Evolutionary conservation across 1,139 yeast genomes (phyloP).

Genomic region (Taphrina sp.): DNA sequence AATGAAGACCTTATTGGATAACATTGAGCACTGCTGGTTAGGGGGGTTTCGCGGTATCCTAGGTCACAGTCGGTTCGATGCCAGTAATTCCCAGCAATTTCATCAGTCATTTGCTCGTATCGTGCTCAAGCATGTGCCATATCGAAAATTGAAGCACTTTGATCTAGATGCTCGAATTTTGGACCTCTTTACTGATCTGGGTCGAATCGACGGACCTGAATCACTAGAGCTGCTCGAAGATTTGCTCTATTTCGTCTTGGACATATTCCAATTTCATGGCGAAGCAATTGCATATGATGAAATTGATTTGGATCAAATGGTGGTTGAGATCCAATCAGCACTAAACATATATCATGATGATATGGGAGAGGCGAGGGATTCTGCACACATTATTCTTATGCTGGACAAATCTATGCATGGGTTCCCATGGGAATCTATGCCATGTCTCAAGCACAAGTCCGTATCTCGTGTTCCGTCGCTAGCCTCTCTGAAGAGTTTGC

Average conservation of each 20-base stretch:
- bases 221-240: conserved; percentile 56
- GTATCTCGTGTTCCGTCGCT: conserved; percentile 77
- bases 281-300: conserved; percentile 64
- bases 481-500: conserved; percentile 49
- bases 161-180: conserved; percentile 54
- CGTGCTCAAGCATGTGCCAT: conserved; percentile 29
- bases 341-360: conserved; percentile 43
- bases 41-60: conserved; percentile 77
- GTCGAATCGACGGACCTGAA: conserved; percentile 41
- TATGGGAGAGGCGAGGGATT: conserved; percentile 36
- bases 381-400: conserved; percentile 64
- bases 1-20: conserved; percentile 55
- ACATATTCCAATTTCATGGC: conserved; percentile 61
- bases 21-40: conserved; percentile 67
- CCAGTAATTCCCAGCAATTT: conserved; percentile 8
- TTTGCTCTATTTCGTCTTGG: conserved; percentile 60
- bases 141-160: conserved; percentile 40
- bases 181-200: conserved; percentile 55
- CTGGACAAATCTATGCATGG: conserved; percentile 62
- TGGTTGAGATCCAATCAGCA: conserved; percentile 53
- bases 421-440: conserved; percentile 88
- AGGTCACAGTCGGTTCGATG: conserved; percentile 38
- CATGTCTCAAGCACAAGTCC: conserved; percentile 54
- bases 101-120: conserved; percentile 22
- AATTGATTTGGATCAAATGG: conserved; percentile 53